Percentiles rank a stretch among this genome's conserved stretches.
phyloP scores from a whole-genome alignment of 371 early-diverging fungal species.

The Pancytospora philotis region DNA sequence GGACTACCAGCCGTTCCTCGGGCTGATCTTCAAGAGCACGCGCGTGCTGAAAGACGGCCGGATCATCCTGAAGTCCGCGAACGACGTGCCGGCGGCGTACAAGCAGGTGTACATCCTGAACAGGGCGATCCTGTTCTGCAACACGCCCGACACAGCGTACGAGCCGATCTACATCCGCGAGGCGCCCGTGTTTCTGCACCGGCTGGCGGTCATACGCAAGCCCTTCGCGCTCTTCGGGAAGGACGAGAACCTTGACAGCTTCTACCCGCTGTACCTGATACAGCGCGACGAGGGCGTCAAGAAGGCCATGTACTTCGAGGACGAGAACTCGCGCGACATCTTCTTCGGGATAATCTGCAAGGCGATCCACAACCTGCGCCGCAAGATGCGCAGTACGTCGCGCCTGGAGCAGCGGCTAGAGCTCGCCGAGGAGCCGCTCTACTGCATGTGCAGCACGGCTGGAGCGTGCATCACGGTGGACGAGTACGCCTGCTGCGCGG shows the following conservation, averaged over 20 bases:
- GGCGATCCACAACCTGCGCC: not conserved
- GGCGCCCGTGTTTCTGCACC: conserved; percentile 30
- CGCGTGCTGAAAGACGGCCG: conserved; percentile 33
- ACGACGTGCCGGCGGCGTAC: conserved; percentile 2
- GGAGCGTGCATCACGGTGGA: too few species aligned
- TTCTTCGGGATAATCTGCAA: conserved; percentile 14
- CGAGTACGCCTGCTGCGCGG: too few species aligned
- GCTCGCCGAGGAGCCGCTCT: not conserved
- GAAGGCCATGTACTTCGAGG: conserved; percentile 37
- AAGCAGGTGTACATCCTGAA: conserved; percentile 45
- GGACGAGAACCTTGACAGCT: conserved; percentile 8
- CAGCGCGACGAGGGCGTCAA: conserved; percentile 6
- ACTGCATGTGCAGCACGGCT: too few species aligned
- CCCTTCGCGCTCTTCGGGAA: conserved; percentile 21
- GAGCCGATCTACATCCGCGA: conserved; percentile 18
- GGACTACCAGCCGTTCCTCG: conserved; percentile 15
- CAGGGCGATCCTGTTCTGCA: conserved; percentile 37
- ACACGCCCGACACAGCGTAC: conserved; percentile 9
- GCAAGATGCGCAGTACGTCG: not conserved
- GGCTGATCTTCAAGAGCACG: conserved; percentile 31
- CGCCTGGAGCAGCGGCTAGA: not conserved
- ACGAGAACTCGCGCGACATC: conserved; percentile 20
- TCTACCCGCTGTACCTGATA: conserved; percentile 22
- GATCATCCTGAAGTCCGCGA: conserved; percentile 26
- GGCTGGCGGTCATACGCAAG: conserved; percentile 5